phyloP scores from a whole-genome alignment of 805 yeast genomes.

The Candida fluviatilis region DNA sequence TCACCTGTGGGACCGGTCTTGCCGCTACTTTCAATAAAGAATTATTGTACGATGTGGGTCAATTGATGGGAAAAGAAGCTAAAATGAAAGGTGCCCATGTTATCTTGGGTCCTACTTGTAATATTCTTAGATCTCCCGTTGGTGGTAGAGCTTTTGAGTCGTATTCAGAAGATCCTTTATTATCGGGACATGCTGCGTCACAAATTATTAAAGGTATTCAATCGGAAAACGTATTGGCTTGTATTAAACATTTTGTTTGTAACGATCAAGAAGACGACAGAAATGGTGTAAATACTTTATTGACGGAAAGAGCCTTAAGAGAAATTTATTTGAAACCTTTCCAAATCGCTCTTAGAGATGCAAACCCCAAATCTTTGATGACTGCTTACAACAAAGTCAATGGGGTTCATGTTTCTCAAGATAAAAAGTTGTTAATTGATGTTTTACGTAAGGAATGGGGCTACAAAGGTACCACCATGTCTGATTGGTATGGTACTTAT shows the following conservation, averaged over 20 bases:
- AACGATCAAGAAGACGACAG: slow-evolving; percentile 62
- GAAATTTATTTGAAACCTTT: slow-evolving; percentile 64
- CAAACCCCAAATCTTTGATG: slow-evolving; percentile 56
- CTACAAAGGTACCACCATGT: slow-evolving; percentile 53
- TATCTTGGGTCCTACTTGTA: slow-evolving; percentile 37
- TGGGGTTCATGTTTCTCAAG: slow-evolving; percentile 54
- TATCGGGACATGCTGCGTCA: slow-evolving; percentile 44
- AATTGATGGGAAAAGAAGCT: slow-evolving; percentile 51
- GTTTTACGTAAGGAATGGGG: slow-evolving; percentile 54
- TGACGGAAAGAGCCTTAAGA: slow-evolving; percentile 58
- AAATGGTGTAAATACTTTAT: slow-evolving; percentile 41
- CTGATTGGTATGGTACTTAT: slow-evolving; percentile 63
- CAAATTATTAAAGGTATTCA: slow-evolving; percentile 54
- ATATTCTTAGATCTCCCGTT: slow-evolving; percentile 55
- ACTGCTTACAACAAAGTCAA: slow-evolving; percentile 61
- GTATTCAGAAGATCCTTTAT: slow-evolving; percentile 57
- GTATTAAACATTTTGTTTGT: slow-evolving; percentile 59
- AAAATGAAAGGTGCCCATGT: slow-evolving; percentile 47
- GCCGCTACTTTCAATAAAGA: slow-evolving; percentile 54
- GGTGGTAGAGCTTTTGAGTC: slow-evolving; percentile 66
- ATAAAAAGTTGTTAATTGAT: slow-evolving; percentile 38
- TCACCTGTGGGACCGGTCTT: slow-evolving; percentile 60
- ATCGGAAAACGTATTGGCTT: slow-evolving; percentile 45
- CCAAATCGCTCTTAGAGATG: slow-evolving; percentile 50
- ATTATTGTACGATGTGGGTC: slow-evolving; percentile 45